These are phyloP conservation scores for Thielaviopsis euricoi DNA, from an alignment of 2,329 filamentous ascomycete species.

Conservation along the genomic window DNA sequence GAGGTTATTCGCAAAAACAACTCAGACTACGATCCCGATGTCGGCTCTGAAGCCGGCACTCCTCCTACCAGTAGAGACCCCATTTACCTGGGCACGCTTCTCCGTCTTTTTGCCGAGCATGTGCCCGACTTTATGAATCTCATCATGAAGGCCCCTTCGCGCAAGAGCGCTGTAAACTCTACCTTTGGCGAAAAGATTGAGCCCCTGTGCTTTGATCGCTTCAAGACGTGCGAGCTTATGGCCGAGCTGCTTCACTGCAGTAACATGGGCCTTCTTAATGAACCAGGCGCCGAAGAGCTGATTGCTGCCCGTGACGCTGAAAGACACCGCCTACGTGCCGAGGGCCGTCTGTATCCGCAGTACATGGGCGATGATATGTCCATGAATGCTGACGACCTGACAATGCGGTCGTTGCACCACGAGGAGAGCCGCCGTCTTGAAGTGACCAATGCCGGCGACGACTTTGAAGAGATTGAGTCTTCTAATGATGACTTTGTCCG, in stretches of 20 bases:
- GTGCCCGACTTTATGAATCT: conserved; percentile 89
- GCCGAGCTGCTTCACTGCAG: conserved; percentile 93
- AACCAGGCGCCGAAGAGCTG: conserved; percentile 74
- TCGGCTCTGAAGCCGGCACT: conserved; percentile 62
- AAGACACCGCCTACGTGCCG: conserved; percentile 59
- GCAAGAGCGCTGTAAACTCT: conserved; percentile 60
- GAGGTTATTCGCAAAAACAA: conserved; percentile 99
- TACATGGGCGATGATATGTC: conserved; percentile 23
- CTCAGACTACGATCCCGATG: conserved; percentile 93
- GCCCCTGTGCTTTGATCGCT: conserved; percentile 88
- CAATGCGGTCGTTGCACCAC: conserved; percentile 37
- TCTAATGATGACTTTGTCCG: conserved; percentile 50
- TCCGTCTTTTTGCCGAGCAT: conserved; percentile 76
- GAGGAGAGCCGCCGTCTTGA: conserved; percentile 54
- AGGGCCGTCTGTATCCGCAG: conserved; percentile 47
- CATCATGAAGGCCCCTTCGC: conserved; percentile 61
- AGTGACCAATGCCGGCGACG: conserved; percentile 67
- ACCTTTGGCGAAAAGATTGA: conserved; percentile 87
- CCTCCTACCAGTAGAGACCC: conserved; percentile 75
- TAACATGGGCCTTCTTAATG: conserved; percentile 94
- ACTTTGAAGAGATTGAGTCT: conserved; percentile 78
- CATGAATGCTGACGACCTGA: conserved; percentile 38
- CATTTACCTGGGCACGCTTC: conserved; percentile 82
- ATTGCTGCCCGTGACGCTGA: conserved; percentile 67
- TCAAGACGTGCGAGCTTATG: conserved; percentile 99